These are phyloP conservation scores for Chytriomyces confervae DNA, from an alignment of 192 early-diverging fungal species.

Conservation along the genomic window DNA sequence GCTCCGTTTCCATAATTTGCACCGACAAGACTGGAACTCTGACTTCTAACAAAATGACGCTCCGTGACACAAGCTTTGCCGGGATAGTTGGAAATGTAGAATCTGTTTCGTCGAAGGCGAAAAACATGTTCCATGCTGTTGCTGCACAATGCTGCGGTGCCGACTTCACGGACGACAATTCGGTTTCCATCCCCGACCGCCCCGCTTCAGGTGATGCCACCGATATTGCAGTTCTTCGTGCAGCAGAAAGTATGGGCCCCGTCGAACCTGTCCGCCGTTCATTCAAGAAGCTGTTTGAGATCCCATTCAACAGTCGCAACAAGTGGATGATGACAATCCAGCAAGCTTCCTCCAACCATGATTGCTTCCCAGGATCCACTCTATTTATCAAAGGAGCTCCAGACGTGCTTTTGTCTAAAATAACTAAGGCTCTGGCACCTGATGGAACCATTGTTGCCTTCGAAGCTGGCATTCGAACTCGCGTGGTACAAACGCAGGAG, in stretches of 20 bases:
- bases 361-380: slow-evolving; percentile 30
- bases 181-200: slow-evolving; percentile 63
- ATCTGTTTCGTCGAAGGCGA: not conserved
- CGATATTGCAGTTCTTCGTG: slow-evolving; percentile 39
- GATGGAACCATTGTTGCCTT: slow-evolving; percentile 48
- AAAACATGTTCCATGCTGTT: slow-evolving; percentile 16
- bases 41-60: slow-evolving; percentile 77
- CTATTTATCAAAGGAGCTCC: slow-evolving; percentile 82
- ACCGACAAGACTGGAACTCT: slow-evolving; percentile 96
- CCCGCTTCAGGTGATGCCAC: slow-evolving; percentile 56
- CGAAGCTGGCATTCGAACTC: slow-evolving; percentile 54
- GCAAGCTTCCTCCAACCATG: not conserved
- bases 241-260: slow-evolving; percentile 45
- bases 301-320: slow-evolving; percentile 91
- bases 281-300: slow-evolving; percentile 78
- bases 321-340: slow-evolving; percentile 88
- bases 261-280: slow-evolving; percentile 36
- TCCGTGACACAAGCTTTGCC: slow-evolving; percentile 13
- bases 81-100: not conserved
- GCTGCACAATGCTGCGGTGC: slow-evolving; percentile 71
- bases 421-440: slow-evolving; percentile 71
- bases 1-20: slow-evolving; percentile 73
- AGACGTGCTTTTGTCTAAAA: slow-evolving; percentile 68
- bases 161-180: slow-evolving; percentile 59
- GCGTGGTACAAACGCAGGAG: slow-evolving; percentile 63